Evolutionary conservation across 192 early-diverging fungal genomes (phyloP), one percentile per base, ranked within the genome.

Genomic region (Backusella sp.): DNA sequence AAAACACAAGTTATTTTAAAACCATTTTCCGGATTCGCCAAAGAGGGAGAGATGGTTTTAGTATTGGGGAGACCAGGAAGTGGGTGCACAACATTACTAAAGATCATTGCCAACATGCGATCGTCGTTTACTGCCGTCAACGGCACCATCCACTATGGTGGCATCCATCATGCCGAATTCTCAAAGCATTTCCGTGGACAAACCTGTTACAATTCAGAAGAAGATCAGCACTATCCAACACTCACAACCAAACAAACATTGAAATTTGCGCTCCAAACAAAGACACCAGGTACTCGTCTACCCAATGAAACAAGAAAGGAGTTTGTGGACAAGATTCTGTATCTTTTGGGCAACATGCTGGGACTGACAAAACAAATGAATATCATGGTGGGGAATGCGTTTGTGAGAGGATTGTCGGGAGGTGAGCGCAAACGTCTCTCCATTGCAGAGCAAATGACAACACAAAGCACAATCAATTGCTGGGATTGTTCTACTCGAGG

Each of bases 171-270:
- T 11, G 76, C 84, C 15, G 86, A 89, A 56, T 87, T 96, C 70
- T 73, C 73, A 5, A 83, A 84, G 36, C 79, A 87, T 59, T 93
- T 90, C 76, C 88, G 89, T 72, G 91, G 90, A 66, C 90, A 93
- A 73, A 87, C 94, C 15, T 86, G 87, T 28, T 96, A 94, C 79
- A 91, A 91, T 78, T 86, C 89, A 78, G 94, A 96, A 85, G 91
- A 92, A 74, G 93, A 94, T 70, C 84, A 87, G 44, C 92, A 96
- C 74, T 92, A 88, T 78, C 90, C 92, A 6, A 91, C 91, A 26
- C 68, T 94, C 76, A 93, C 92, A 11, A 90, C 93, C 14, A 88
- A 90, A 56, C 88, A 93, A 79, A 95, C 92, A 34, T 85, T 94
- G 17, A 84, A 91, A 59, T 93, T 91, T 81, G 94, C 92, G 0